Base-by-base conservation (phyloP, 148 eudicot genomes). In the Camellia sinensis region DNA sequence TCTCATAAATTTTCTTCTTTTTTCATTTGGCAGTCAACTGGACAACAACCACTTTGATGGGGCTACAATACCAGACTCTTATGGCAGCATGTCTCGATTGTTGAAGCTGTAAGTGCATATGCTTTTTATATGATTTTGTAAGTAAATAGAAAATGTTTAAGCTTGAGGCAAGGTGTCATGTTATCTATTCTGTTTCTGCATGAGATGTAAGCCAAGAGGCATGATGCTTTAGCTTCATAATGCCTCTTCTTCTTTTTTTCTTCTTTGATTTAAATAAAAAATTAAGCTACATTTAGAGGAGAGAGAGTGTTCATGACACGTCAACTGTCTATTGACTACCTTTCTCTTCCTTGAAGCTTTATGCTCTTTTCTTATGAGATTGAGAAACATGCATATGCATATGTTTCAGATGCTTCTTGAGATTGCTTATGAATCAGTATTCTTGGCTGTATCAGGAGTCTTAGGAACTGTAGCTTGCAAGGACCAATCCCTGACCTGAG, bases 21-120 rank as follows among this genome's bases (percentile, higher is more conserved):
- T 82, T 15, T 81, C 2, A 59, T 83, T 77, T 68, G 79, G 85
- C 89, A 92, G 97, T 62, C 97, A 92, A 84, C 97, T 92, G 60
- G 97, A 92, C 64, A 92, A 92, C 80, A 92, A 92, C 80, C 76
- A 92, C 81, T 89, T 92, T 79, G 87, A 83, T 40, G 93, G 97
- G 74, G 76, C 78, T 77, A 79, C 84, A 29, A 90, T 92, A 78
- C 97, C 97, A 15, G 70, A 78, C 67, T 83, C 92, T 46, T 92
- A 84, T 75, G 84, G 88, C 50, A 83, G 86, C 88, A 92, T 92
- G 91, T 78, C 91, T 61, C 83, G 79, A 22, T 83, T 92, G 82
- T 72, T 90, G 76, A 92, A 92, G 83, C 71, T 92, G 97, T 92
- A 88, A 88, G 97, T 87, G 52, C 66, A 12, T 71, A 18, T n/a